These are phyloP conservation scores for Naganishia onofrii DNA, from an alignment of 768 basidiomycete genomes.

Conservation along the genomic window DNA sequence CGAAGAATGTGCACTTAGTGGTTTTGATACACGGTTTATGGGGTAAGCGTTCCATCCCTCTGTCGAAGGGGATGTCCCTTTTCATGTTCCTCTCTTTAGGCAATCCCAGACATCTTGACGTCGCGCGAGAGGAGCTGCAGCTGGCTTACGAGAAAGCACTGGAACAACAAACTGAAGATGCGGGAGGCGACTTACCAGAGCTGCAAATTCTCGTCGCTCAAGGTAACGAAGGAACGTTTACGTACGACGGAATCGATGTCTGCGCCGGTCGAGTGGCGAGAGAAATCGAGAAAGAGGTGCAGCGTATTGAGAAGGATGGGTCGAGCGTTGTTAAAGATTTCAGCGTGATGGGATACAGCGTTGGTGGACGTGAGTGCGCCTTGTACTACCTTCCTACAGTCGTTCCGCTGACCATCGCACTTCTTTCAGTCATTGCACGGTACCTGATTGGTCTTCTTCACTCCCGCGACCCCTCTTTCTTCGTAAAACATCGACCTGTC, in stretches of 20 bases:
- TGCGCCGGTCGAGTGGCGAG: neutral
- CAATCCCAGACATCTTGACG: neutral
- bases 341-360: neutral
- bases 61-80: neutral
- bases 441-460: slow-evolving; percentile 45
- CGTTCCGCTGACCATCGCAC: neutral
- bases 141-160: neutral
- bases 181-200: neutral
- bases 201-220: neutral
- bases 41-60: neutral
- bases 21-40: neutral
- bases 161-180: neutral
- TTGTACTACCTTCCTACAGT: neutral
- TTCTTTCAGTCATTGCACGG: slow-evolving; percentile 41
- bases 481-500: slow-evolving; percentile 38
- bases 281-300: neutral
- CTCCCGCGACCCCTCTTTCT: slow-evolving; percentile 40
- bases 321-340: neutral
- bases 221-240: neutral
- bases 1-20: neutral
- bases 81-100: neutral
- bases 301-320: neutral
- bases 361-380: slow-evolving; percentile 36
- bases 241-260: neutral
- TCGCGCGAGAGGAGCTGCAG: neutral